These are phyloP conservation scores for Leccinum griseonigrum DNA, from an alignment of 1,284 basidiomycete genomes.

Conservation along the genomic window DNA sequence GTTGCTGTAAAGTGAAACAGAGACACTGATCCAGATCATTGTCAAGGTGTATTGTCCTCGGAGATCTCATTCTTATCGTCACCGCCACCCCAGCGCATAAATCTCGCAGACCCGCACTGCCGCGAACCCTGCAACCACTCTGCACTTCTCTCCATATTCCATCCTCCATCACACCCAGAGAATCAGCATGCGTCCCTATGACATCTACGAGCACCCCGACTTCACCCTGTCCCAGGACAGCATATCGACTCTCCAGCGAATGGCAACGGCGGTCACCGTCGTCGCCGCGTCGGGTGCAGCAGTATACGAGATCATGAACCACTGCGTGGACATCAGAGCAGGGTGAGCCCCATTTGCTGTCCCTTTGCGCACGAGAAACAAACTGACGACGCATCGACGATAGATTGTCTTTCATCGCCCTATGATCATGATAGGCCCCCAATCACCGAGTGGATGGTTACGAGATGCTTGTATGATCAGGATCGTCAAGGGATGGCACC, in stretches of 20 bases:
- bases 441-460: background rate
- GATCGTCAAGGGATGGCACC: background rate
- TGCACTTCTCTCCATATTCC: background rate
- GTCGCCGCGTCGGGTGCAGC: constrained; percentile 33
- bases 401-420: constrained; percentile 12
- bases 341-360: constrained; percentile 12
- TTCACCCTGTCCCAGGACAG: constrained; percentile 36
- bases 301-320: constrained; percentile 28
- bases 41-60: background rate
- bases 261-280: constrained; percentile 28
- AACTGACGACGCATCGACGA: background rate
- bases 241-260: constrained; percentile 21
- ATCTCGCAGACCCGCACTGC: background rate
- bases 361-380: background rate
- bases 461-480: background rate
- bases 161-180: background rate
- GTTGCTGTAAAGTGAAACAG: background rate
- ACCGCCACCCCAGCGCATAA: background rate
- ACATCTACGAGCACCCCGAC: constrained; percentile 53
- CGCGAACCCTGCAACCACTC: background rate
- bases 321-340: constrained; percentile 7
- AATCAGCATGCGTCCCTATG: constrained; percentile 43
- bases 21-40: background rate
- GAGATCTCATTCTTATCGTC: background rate
- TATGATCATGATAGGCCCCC: constrained; percentile 10